Evolutionary conservation across 108 stramenopile species (phyloP).

Genomic region (Epithemia pelagica): DNA sequence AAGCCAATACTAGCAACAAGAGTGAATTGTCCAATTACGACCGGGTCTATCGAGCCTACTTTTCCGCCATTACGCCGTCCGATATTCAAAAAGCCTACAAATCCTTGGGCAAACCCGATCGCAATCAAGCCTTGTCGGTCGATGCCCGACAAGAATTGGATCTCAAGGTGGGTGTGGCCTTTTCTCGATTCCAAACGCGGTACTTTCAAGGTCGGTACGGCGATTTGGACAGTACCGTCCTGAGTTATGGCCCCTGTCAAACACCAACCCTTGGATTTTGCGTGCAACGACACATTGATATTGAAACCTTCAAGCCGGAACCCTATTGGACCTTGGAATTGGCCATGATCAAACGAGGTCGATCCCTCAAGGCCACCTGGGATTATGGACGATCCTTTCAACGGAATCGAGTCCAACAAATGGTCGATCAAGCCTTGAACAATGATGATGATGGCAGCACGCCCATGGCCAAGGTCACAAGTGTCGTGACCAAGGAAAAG

Average conservation of each 20-base stretch:
- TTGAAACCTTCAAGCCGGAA: slow-evolving; percentile 90
- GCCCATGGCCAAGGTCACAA: slow-evolving; percentile 41
- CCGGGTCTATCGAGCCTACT: slow-evolving; percentile 90
- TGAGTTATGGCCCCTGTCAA: slow-evolving; percentile 96
- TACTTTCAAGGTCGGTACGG: slow-evolving; percentile 89
- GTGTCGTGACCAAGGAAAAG: slow-evolving; percentile 66
- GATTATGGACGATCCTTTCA: slow-evolving; percentile 67
- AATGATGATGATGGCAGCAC: slow-evolving; percentile 33
- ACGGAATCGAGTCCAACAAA: slow-evolving; percentile 47
- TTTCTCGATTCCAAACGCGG: slow-evolving; percentile 92
- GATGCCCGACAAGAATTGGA: slow-evolving; percentile 96
- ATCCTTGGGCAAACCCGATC: slow-evolving; percentile 72
- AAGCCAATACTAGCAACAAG: too few species aligned
- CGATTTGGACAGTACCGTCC: slow-evolving; percentile 78
- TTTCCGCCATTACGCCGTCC: slow-evolving; percentile 89
- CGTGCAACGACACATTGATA: slow-evolving; percentile 90
- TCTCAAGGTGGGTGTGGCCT: slow-evolving; percentile 92
- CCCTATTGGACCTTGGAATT: slow-evolving; percentile 82
- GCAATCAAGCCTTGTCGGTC: slow-evolving; percentile 82
- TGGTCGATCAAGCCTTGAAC: slow-evolving; percentile 43
- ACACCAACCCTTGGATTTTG: slow-evolving; percentile 96
- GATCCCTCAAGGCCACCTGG: slow-evolving; percentile 63
- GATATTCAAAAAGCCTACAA: slow-evolving; percentile 88
- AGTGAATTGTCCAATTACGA: slow-evolving; percentile 35
- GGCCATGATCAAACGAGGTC: slow-evolving; percentile 65